phyloP scores from a whole-genome alignment of 257 asterid species.

The Vinca minor region DNA sequence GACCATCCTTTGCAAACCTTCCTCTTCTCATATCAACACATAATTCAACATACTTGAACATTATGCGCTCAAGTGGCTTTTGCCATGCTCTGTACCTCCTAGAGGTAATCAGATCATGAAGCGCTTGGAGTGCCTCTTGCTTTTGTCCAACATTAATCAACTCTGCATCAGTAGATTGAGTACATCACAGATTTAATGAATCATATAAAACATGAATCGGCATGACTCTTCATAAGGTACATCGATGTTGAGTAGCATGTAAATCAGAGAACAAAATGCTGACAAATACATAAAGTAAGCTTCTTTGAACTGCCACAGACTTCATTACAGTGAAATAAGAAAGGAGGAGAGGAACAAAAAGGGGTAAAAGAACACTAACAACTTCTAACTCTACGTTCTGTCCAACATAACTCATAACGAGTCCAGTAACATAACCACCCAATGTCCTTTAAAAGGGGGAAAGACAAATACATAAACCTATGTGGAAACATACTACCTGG shows the following conservation, averaged over 20 bases:
- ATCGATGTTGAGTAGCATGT: not conserved
- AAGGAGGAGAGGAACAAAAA: too few species aligned
- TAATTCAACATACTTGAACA: conserved; percentile 87
- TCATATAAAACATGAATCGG: not conserved
- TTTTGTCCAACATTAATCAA: conserved; percentile 82
- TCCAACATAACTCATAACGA: too few species aligned
- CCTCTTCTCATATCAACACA: conserved; percentile 97
- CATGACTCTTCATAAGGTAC: not conserved
- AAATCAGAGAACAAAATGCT: too few species aligned
- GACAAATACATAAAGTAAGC: too few species aligned
- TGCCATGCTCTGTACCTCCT: conserved; percentile 96
- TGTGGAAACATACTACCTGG: too few species aligned
- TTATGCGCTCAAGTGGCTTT: conserved; percentile 67
- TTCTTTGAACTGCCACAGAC: too few species aligned
- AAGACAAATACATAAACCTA: too few species aligned
- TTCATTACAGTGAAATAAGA: too few species aligned
- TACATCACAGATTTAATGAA: not conserved
- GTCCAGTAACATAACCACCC: too few species aligned
- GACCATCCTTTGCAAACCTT: conserved; percentile 92
- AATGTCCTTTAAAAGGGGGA: too few species aligned
- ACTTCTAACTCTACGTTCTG: too few species aligned
- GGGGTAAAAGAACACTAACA: too few species aligned
- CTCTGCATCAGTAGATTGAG: conserved; percentile 68
- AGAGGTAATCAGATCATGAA: conserved; percentile 74
- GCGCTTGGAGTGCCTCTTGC: conserved; percentile 89